These are phyloP conservation scores for Blepharisma stoltei DNA, from an alignment of 73 alveolate species.

Conservation along the genomic window DNA sequence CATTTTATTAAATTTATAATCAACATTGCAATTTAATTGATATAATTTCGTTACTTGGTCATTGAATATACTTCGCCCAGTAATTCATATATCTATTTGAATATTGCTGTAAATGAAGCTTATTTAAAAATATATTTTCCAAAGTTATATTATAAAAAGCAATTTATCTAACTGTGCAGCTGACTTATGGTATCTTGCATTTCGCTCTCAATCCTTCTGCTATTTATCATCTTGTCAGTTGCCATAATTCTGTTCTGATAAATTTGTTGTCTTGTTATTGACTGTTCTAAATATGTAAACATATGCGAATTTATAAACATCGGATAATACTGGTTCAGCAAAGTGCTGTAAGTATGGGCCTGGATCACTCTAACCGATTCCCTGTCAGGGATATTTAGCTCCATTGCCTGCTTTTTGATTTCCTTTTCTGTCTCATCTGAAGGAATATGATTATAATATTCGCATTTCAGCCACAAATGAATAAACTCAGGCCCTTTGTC, in stretches of 20 bases:
- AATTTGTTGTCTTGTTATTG: constrained; percentile 17
- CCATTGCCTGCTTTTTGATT: not conserved
- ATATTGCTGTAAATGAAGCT: no score
- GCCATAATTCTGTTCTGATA: constrained; percentile 8
- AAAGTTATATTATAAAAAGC: no score
- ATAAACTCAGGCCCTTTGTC: not conserved
- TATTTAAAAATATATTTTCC: no score
- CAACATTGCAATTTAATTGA: no score
- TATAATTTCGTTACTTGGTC: no score
- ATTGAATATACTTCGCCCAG: no score
- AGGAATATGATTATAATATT: not conserved
- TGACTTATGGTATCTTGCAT: no score
- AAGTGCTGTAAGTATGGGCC: not conserved
- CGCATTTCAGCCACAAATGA: constrained; percentile 20
- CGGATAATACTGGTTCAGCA: not conserved
- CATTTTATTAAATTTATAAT: constrained; percentile 30
- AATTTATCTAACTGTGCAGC: no score
- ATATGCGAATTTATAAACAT: not conserved
- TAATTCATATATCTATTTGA: no score
- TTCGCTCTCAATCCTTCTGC: no score
- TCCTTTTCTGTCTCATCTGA: not conserved
- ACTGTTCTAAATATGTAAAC: not conserved
- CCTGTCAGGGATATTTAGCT: not conserved
- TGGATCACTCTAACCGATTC: not conserved
- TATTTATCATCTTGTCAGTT: not conserved